Evolutionary conservation across 345 rosid species (phyloP).

Genomic region (Sonneratia alba): DNA sequence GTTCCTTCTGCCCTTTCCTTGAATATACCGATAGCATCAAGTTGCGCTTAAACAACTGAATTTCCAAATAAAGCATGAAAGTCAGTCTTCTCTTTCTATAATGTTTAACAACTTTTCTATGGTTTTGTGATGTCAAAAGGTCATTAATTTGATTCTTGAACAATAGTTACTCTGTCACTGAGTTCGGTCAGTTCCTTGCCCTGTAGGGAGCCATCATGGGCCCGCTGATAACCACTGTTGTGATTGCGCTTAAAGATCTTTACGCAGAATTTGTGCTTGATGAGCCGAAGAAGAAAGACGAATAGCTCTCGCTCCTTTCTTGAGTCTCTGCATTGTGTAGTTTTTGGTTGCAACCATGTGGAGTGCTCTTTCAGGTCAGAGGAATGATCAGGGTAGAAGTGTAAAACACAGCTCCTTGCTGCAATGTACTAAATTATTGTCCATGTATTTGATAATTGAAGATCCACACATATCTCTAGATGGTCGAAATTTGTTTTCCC

Average conservation of each 20-base stretch:
- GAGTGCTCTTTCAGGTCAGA: constrained; percentile 4
- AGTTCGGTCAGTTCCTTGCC: background rate
- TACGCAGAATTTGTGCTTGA: constrained; percentile 74
- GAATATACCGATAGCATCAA: no score
- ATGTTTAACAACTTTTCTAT: background rate
- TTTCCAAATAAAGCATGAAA: background rate
- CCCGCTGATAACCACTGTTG: constrained; percentile 85
- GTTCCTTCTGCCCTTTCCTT: no score
- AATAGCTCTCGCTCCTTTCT: background rate
- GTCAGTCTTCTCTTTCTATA: background rate
- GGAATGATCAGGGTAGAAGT: background rate
- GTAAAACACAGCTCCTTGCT: background rate
- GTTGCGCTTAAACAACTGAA: background rate
- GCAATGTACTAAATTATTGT: background rate
- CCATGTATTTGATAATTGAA: background rate
- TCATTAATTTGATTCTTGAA: background rate
- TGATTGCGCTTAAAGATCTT: constrained; percentile 83
- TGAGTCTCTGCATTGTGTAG: constrained; percentile 1
- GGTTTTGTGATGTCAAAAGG: background rate
- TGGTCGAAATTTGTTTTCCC: background rate
- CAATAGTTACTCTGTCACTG: background rate
- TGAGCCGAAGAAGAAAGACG: constrained; percentile 18
- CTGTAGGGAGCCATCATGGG: constrained; percentile 98
- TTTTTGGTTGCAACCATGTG: constrained; percentile 10
- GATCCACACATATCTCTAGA: background rate